Base-by-base conservation (phyloP, 495 filamentous ascomycete species). In the Paragyromitra xinjiangensis region DNA sequence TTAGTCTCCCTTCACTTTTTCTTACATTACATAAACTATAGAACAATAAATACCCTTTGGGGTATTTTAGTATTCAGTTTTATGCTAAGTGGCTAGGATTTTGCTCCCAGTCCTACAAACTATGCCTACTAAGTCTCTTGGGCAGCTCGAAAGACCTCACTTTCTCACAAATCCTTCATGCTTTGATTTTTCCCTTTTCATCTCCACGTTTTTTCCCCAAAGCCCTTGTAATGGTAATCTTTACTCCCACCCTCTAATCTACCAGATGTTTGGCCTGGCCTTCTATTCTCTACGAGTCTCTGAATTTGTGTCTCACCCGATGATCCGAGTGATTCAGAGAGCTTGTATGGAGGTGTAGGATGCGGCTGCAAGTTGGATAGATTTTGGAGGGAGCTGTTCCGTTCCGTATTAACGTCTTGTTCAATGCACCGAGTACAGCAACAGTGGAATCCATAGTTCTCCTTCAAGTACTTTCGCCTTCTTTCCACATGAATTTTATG, bases 391-490 rank as follows among this genome's bases (percentile, higher is more conserved):
- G 61, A 39, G 22, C 6, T 6, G 29, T 53, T 55, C 37, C 34
- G 22, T 6, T 51, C 34, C 6, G 22, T 5, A 53, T 40, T 40
- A 19, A 55, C 24, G 2, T 40, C 51, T 51, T 63, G 48, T 39
- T 69, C 48, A 3, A 62, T 69, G 9, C 71, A 74, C 26, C 39
- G 50, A 40, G 26, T 16, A 37, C 71, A 74, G 40, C 51, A 39
- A 8, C 71, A 69, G 34, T 26, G 19, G 56, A 74, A 69, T 2
- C 64, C 64, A 14, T 74, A 74, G 11, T 51, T 69, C 1, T 69
- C 26, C 14, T 19, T 74, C 42, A 74, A 26, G 22, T 69, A 69
- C 22, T 59, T 40, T 19, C 59, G 71, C 8, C 64, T 69, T 40
- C 22, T n/a, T 11, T 58, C 42, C 40, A 53, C 19, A 7, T 40